Percentiles rank a stretch among this genome's conserved stretches.
Conservation (phyloP, 768 basidiomycete species). For the Agrocybe pediades region DNA sequence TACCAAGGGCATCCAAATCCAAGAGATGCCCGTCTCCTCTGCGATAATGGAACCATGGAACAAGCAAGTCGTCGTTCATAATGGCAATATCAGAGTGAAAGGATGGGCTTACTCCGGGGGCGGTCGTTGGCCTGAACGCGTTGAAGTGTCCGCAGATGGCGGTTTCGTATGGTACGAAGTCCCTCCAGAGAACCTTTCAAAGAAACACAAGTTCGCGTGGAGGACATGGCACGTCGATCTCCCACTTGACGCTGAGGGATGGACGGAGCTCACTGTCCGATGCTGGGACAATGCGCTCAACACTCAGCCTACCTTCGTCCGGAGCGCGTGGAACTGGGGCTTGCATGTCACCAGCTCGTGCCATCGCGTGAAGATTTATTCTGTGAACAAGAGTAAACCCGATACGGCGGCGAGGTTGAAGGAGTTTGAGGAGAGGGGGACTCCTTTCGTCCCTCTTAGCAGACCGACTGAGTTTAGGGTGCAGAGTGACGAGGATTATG, state of each 20-base stretch:
- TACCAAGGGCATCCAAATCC: constrained; percentile 14
- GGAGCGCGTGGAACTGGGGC: constrained; percentile 19
- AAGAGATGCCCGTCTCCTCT: constrained; percentile 18
- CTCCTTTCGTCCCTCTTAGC: constrained; percentile 13
- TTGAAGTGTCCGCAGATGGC: constrained; percentile 17
- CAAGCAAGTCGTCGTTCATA: constrained; percentile 16
- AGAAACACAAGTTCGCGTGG: constrained; percentile 16
- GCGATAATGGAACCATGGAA: constrained; percentile 18
- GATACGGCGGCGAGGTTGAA: constrained; percentile 12
- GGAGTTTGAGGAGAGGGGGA: constrained; percentile 8
- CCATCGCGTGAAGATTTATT: constrained; percentile 16
- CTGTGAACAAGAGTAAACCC: constrained; percentile 12
- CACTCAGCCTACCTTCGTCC: constrained; percentile 15
- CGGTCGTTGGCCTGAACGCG: constrained; percentile 17
- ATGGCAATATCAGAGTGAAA: constrained; percentile 6
- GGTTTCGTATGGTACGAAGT: constrained; percentile 15
- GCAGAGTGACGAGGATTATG: constrained; percentile 8
- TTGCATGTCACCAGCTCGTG: constrained; percentile 14
- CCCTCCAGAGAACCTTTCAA: constrained; percentile 12
- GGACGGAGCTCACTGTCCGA: constrained; percentile 14
- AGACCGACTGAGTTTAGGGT: constrained; percentile 13
- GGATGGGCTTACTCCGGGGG: constrained; percentile 18
- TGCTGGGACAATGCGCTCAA: constrained; percentile 17
- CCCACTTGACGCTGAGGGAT: constrained; percentile 16
- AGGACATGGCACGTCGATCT: constrained; percentile 14